Evolutionary conservation across 2,329 filamentous ascomycete species (phyloP).

Genomic region (Sphaerulina populicola): DNA sequence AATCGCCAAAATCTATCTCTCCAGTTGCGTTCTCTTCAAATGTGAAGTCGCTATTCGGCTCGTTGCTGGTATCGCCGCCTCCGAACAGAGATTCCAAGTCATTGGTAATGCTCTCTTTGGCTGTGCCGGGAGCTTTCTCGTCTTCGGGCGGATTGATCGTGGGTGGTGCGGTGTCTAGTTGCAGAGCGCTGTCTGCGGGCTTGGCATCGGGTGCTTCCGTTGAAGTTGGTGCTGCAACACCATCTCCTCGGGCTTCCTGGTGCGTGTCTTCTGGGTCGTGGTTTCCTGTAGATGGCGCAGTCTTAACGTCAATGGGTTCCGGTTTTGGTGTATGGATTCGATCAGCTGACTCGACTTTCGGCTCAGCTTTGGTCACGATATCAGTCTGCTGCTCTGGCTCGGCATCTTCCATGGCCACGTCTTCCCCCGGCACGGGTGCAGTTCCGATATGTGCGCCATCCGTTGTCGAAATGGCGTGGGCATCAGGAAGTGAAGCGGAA

Average conservation of each 20-base stretch:
- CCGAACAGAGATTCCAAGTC: conserved; percentile 34
- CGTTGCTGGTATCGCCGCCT: conserved; percentile 21
- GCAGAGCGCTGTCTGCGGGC: conserved; percentile 9
- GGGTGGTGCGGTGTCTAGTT: conserved; percentile 10
- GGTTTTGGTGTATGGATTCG: too few species aligned
- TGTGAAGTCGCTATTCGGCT: conserved; percentile 18
- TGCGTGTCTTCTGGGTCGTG: not conserved
- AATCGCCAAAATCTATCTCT: conserved; percentile 33
- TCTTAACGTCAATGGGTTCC: not conserved
- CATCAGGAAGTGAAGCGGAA: not conserved
- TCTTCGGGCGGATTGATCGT: conserved; percentile 9
- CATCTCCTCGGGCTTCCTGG: not conserved
- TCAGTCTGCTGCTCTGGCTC: conserved; percentile 5
- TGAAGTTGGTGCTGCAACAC: not conserved
- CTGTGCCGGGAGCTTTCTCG: conserved; percentile 25
- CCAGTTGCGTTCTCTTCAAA: conserved; percentile 14
- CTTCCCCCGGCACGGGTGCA: conserved; percentile 3
- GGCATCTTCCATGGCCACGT: conserved; percentile 11
- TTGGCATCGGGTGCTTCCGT: not conserved
- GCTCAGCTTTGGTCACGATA: not conserved
- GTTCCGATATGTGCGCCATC: not conserved
- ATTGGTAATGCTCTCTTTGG: conserved; percentile 20
- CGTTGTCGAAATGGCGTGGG: not conserved
- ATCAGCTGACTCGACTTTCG: not conserved
- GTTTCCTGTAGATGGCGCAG: not conserved